phyloP scores from a whole-genome alignment of 768 basidiomycete genomes.

The Xerocomellus intermedius region DNA sequence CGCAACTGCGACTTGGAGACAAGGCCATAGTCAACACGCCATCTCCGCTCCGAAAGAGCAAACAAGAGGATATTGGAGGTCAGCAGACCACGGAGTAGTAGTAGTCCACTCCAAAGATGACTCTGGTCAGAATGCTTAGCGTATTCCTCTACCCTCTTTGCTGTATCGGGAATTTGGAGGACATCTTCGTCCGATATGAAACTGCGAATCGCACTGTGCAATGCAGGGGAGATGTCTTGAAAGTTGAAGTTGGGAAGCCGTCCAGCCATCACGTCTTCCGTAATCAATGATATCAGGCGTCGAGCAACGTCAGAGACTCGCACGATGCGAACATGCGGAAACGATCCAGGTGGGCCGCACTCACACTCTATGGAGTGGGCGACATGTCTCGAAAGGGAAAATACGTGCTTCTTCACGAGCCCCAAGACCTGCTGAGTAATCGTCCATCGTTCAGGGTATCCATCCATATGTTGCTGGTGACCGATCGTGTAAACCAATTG shows the following conservation, averaged over 20 bases:
- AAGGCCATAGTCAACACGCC: constrained; percentile 35
- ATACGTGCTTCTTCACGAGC: constrained; percentile 4
- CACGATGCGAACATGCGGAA: constrained; percentile 7
- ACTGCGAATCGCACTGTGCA: background rate
- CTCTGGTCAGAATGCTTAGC: background rate
- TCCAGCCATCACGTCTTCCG: constrained; percentile 7
- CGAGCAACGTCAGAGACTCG: background rate
- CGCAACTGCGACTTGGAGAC: too few species aligned
- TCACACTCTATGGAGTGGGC: constrained; percentile 4
- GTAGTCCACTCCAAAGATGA: background rate
- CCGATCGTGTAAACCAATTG: constrained; percentile 27
- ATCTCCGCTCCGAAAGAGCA: constrained; percentile 28
- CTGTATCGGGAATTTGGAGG: background rate
- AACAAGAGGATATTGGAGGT: constrained; percentile 24
- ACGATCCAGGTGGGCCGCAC: background rate
- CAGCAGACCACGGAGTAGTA: constrained; percentile 31
- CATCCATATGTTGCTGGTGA: constrained; percentile 18
- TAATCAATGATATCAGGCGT: background rate
- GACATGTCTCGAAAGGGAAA: background rate
- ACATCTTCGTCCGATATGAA: constrained; percentile 16
- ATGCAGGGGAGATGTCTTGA: background rate
- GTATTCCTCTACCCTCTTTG: constrained; percentile 1
- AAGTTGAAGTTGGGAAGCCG: constrained; percentile 11
- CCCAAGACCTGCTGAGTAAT: constrained; percentile 26
- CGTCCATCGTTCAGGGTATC: constrained; percentile 29